Conservation (phyloP, 352 stramenopile genomes). For the Phytophthora sojae region DNA sequence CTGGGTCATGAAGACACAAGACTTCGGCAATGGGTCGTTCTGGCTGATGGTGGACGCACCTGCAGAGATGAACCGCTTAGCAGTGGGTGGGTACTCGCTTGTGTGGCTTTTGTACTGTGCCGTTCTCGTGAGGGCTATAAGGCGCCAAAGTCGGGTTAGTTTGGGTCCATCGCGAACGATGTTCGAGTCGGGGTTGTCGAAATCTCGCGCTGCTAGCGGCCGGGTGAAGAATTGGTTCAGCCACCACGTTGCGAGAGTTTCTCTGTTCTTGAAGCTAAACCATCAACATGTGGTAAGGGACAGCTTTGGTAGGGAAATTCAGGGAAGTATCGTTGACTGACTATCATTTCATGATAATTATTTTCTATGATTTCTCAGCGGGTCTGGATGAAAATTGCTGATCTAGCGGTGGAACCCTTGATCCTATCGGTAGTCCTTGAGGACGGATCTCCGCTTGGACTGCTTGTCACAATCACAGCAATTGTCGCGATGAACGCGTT, state of each 20-base stretch:
- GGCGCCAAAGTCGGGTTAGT: neutral
- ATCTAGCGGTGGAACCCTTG: neutral
- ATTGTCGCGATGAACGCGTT: constrained; percentile 8
- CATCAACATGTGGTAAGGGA: neutral
- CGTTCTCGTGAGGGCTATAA: neutral
- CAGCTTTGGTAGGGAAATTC: neutral
- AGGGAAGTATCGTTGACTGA: neutral
- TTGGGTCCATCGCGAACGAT: neutral
- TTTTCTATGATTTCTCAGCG: neutral
- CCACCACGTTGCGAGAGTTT: neutral
- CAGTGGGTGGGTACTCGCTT: neutral
- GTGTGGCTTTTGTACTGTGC: constrained; percentile 6
- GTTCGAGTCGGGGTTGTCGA: neutral
- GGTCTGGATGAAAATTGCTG: constrained; percentile 15
- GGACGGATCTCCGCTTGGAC: constrained; percentile 4
- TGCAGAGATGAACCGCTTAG: neutral
- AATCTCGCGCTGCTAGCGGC: neutral
- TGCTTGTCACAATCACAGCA: constrained; percentile 9
- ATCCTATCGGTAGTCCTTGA: constrained; percentile 7
- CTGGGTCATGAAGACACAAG: constrained; percentile 29
- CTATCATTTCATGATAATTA: neutral
- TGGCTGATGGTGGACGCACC: constrained; percentile 30
- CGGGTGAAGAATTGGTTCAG: neutral
- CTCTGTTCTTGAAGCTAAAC: neutral
- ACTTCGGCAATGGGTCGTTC: constrained; percentile 35